A percentile compares a stretch with the other conserved stretches of the same genome.
phyloP scores from a whole-genome alignment of 331 rosid genomes.

The Acacia concinna region DNA sequence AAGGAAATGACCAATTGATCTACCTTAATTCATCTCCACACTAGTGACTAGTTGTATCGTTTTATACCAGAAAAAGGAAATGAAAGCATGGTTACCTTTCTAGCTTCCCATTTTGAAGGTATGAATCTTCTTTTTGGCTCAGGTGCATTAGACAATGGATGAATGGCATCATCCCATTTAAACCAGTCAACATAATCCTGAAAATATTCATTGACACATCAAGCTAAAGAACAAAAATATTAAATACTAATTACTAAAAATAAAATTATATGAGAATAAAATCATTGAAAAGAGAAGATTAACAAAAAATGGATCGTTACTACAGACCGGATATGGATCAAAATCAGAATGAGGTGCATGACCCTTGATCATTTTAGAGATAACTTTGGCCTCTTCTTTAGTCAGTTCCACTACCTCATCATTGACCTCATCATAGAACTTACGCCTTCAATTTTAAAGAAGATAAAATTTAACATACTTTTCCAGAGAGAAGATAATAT shows the following conservation, averaged over 20 bases:
- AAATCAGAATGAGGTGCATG: conserved; percentile 84
- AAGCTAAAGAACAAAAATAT: conserved; percentile 18
- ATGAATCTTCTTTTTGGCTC: conserved; percentile 95
- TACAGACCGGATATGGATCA: conserved; percentile 75
- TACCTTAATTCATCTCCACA: neutral
- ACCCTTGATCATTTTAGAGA: conserved; percentile 63
- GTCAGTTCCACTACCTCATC: conserved; percentile 78
- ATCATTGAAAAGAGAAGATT: conserved; percentile 1
- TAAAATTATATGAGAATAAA: neutral
- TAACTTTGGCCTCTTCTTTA: conserved; percentile 60
- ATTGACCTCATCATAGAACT: conserved; percentile 72
- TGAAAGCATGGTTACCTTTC: conserved; percentile 49
- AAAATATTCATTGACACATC: conserved; percentile 25
- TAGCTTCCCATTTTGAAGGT: conserved; percentile 93
- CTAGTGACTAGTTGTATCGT: conserved; percentile 23
- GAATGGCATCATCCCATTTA: conserved; percentile 82
- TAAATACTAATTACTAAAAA: conserved; percentile 2
- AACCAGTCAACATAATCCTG: conserved; percentile 93
- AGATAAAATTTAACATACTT: conserved; percentile 13
- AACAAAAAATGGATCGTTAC: conserved; percentile 19
- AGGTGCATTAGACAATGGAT: conserved; percentile 90
- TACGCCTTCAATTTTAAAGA: conserved; percentile 60
- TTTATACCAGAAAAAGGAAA: neutral
- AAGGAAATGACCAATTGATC: conserved; percentile 18
- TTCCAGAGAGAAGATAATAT: conserved; percentile 16